Evolutionary conservation across 139 green algal genomes (phyloP).

Genomic region (Haematococcus sp.): DNA sequence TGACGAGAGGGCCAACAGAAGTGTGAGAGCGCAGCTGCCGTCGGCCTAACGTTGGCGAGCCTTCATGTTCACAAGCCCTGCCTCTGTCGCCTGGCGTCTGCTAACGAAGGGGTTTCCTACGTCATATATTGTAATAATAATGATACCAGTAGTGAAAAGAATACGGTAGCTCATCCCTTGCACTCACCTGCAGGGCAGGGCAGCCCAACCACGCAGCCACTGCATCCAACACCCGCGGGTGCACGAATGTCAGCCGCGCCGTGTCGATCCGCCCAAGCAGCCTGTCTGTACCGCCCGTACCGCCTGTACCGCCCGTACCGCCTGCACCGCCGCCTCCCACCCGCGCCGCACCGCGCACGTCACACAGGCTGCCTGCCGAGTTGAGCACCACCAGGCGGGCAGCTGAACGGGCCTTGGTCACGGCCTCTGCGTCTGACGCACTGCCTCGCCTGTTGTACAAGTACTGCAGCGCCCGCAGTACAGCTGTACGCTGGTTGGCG

Average conservation of each 20-base stretch:
- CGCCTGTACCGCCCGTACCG: slow-evolving; percentile 4
- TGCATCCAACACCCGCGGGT: slow-evolving; percentile 29
- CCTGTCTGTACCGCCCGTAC: slow-evolving; percentile 11
- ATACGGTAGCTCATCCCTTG: too few relatives aligned
- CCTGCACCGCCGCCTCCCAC: slow-evolving; percentile 10
- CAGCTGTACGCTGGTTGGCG: slow-evolving; percentile 51
- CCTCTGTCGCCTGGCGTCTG: too few relatives aligned
- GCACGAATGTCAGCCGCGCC: slow-evolving; percentile 32
- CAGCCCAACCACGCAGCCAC: slow-evolving; percentile 42
- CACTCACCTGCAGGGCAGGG: slow-evolving; percentile 30
- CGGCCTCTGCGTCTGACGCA: background rate
- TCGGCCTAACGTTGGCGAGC: too few relatives aligned
- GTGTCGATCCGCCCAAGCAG: slow-evolving; percentile 55
- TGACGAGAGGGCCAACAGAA: too few relatives aligned
- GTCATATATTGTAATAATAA: too few relatives aligned
- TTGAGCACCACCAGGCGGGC: slow-evolving; percentile 36
- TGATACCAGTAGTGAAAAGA: too few relatives aligned
- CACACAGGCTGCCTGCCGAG: slow-evolving; percentile 23
- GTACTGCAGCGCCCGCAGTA: slow-evolving; percentile 43
- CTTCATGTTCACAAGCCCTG: too few relatives aligned
- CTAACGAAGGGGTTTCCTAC: too few relatives aligned
- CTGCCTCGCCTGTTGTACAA: slow-evolving; percentile 1
- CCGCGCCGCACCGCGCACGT: slow-evolving; percentile 7
- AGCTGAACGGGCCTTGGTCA: slow-evolving; percentile 6
- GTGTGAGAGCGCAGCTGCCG: too few relatives aligned